Evolutionary conservation across 192 early-diverging fungal genomes (phyloP).

Genomic region (Neocallimastix lanati): DNA sequence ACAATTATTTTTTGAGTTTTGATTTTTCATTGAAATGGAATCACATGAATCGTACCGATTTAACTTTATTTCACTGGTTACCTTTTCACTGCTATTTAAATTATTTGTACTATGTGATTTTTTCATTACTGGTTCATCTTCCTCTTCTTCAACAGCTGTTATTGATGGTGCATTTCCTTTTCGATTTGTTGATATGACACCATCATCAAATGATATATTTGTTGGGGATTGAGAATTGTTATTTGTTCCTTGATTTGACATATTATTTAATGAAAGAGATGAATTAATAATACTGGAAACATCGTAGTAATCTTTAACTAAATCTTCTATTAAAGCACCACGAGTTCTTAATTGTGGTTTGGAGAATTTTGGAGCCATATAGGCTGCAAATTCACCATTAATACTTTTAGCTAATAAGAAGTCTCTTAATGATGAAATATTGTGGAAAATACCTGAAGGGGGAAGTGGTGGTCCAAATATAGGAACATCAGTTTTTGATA

Average conservation of each 20-base stretch:
- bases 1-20: background rate
- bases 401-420: constrained; percentile 27
- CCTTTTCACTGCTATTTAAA: background rate
- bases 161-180: background rate
- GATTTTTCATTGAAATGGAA: background rate
- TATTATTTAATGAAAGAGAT: background rate
- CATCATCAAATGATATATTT: background rate
- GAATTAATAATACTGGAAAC: background rate
- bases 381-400: constrained; percentile 25
- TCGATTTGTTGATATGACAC: background rate
- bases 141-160: background rate
- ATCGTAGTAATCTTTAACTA: constrained; percentile 1
- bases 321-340: constrained; percentile 19
- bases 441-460: constrained; percentile 11
- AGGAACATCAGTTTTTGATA: constrained; percentile 15
- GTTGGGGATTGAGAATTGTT: background rate
- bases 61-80: background rate
- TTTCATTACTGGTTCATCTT: background rate
- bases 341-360: constrained; percentile 16
- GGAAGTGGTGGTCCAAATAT: constrained; percentile 18
- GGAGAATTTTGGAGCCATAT: constrained; percentile 19
- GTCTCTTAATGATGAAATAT: constrained; percentile 7
- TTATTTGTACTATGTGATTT: background rate
- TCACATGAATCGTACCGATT: background rate
- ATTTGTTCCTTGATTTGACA: background rate